Conservation (phyloP, 495 filamentous ascomycete genomes). For the Hypoxylon intermedium region DNA sequence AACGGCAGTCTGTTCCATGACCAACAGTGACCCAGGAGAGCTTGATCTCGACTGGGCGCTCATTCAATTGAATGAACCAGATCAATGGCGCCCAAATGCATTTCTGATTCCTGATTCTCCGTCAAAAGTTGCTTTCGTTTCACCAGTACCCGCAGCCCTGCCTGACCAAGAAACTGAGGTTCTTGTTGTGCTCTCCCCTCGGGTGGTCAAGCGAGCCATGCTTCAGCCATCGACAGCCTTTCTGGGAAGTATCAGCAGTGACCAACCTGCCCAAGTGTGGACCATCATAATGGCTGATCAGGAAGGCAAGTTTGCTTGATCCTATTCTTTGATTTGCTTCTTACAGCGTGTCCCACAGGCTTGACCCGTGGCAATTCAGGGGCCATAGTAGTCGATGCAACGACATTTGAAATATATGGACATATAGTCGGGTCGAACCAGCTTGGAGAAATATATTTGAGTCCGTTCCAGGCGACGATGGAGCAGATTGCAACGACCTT, state of each 20-base stretch:
- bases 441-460: conserved; percentile 37
- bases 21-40: neutral
- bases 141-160: neutral
- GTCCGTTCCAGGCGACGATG: neutral
- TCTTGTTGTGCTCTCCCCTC: neutral
- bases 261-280: neutral
- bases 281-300: neutral
- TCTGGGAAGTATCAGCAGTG: conserved; percentile 1
- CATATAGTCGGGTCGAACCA: conserved; percentile 38
- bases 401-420: conserved; percentile 33
- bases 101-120: neutral
- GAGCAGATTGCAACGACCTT: neutral
- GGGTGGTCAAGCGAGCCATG: neutral
- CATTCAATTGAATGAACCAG: neutral
- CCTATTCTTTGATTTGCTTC: neutral
- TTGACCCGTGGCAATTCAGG: conserved; percentile 29
- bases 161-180: neutral
- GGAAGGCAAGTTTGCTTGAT: neutral
- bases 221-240: conserved; percentile 2
- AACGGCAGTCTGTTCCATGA: neutral
- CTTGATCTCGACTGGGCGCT: conserved; percentile 4
- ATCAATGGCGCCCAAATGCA: conserved; percentile 1
- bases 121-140: neutral
- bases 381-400: conserved; percentile 31
- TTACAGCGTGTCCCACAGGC: neutral